phyloP scores from a whole-genome alignment of 164 flowering plant genomes.

The Warburgia ugandensis region DNA sequence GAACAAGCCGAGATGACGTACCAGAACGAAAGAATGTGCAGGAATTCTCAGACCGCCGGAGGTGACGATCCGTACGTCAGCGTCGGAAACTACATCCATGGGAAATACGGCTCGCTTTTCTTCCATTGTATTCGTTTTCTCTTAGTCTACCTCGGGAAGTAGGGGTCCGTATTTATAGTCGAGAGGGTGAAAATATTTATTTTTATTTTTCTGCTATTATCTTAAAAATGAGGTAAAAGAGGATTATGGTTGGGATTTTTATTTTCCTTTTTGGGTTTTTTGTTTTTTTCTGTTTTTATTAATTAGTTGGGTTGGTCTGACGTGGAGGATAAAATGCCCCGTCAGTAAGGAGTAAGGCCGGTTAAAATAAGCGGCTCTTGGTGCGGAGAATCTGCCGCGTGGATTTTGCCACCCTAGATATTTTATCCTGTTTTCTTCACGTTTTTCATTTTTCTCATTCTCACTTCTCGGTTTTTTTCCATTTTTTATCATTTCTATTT shows the following conservation, averaged over 20 bases:
- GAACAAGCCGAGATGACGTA: conserved; percentile 10
- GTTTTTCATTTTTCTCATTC: too few relatives aligned
- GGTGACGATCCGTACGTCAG: conserved; percentile 54
- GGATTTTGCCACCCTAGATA: too few relatives aligned
- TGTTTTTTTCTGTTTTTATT: background rate
- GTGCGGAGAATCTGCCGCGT: background rate
- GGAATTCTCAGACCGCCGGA: conserved; percentile 62
- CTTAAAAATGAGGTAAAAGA: background rate
- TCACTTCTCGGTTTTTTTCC: too few relatives aligned
- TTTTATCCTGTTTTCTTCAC: too few relatives aligned
- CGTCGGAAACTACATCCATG: conserved; percentile 3
- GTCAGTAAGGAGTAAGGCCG: background rate
- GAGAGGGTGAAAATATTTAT: background rate
- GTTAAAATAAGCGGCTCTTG: conserved; percentile 6
- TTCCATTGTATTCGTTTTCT: background rate
- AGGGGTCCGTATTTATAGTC: background rate
- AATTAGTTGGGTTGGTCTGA: too few relatives aligned
- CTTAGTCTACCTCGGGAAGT: background rate
- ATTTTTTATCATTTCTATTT: too few relatives aligned
- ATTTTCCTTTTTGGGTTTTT: background rate
- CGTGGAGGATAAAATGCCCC: conserved; percentile 2
- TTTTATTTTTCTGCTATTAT: too few relatives aligned
- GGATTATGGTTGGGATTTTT: background rate
- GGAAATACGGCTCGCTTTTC: background rate
- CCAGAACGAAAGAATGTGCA: conserved; percentile 68